phyloP scores from a whole-genome alignment of 176 grass and related monocot genomes.

The Aegilops tauschii region DNA sequence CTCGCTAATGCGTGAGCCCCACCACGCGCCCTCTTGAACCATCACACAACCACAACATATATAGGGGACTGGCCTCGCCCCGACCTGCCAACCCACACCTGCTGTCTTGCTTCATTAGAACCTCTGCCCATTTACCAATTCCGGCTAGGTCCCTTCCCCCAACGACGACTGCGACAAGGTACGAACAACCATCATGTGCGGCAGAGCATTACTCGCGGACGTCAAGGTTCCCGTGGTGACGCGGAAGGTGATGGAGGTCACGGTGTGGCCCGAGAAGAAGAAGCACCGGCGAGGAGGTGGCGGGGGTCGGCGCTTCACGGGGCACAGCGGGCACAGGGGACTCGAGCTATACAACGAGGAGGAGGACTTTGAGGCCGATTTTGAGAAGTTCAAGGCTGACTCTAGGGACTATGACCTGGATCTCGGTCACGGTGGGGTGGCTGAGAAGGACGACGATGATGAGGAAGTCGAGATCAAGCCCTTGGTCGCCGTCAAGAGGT shows the following conservation, averaged over 20 bases:
- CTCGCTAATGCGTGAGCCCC: too few species aligned
- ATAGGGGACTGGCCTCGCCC: too few species aligned
- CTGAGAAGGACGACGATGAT: neutral
- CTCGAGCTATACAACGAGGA: neutral
- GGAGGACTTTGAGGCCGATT: constrained; percentile 74
- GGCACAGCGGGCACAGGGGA: neutral
- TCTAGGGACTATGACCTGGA: constrained; percentile 48
- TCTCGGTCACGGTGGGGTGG: neutral
- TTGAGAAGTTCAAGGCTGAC: constrained; percentile 24
- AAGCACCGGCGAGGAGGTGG: constrained; percentile 25
- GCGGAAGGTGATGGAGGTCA: neutral
- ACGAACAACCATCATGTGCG: neutral
- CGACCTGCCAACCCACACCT: too few species aligned
- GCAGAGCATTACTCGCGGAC: too few species aligned
- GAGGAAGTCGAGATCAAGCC: constrained; percentile 34
- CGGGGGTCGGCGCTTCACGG: neutral
- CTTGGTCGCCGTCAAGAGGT: too few species aligned
- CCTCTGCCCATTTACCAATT: constrained; percentile 3
- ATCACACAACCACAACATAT: too few species aligned
- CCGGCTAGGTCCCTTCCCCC: too few species aligned
- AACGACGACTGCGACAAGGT: neutral
- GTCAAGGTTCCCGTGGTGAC: too few species aligned
- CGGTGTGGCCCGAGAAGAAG: constrained; percentile 58
- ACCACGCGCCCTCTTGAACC: too few species aligned
- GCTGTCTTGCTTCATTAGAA: too few species aligned